phyloP scores from a whole-genome alignment of 139 green algal genomes.

The Zygnema circumcarinatum region DNA sequence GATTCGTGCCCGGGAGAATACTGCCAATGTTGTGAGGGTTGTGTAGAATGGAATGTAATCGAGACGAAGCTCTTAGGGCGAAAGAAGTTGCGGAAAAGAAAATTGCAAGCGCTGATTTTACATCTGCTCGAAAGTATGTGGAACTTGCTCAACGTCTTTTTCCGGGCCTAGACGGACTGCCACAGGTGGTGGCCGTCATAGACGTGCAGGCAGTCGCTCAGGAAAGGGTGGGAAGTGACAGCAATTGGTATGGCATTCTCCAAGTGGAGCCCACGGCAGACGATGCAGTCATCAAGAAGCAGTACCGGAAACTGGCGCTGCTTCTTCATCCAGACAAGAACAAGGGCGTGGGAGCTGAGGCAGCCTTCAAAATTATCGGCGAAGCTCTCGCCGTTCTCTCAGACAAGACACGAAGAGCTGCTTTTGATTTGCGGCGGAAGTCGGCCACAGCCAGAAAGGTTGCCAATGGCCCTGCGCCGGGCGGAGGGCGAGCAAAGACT shows the following conservation, averaged over 20 bases:
- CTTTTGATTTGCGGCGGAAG: conserved; percentile 33
- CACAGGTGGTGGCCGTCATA: conserved; percentile 22
- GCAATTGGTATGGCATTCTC: conserved; percentile 56
- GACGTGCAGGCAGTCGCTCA: conserved; percentile 34
- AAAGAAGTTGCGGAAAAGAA: conserved; percentile 49
- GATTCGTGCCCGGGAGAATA: too few species aligned
- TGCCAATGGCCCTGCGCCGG: not conserved
- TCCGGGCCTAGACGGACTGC: conserved; percentile 32
- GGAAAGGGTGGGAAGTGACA: conserved; percentile 3
- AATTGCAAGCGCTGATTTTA: conserved; percentile 22
- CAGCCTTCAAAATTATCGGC: conserved; percentile 45
- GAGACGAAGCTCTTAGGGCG: conserved; percentile 37
- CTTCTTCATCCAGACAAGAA: conserved; percentile 61
- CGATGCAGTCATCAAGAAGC: conserved; percentile 54
- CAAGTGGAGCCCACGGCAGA: conserved; percentile 29
- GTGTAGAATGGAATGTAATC: conserved; percentile 53
- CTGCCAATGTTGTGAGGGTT: too few species aligned
- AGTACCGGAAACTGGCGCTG: conserved; percentile 47
- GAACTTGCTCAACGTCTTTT: conserved; percentile 20
- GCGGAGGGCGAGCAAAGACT: not conserved
- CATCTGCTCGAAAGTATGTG: conserved; percentile 11
- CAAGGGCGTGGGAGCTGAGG: conserved; percentile 32
- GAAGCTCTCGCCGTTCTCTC: conserved; percentile 39
- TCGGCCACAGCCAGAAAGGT: not conserved
- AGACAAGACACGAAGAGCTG: conserved; percentile 20